Base-by-base conservation (phyloP, 495 filamentous ascomycete species). In the Darksidea phi region DNA sequence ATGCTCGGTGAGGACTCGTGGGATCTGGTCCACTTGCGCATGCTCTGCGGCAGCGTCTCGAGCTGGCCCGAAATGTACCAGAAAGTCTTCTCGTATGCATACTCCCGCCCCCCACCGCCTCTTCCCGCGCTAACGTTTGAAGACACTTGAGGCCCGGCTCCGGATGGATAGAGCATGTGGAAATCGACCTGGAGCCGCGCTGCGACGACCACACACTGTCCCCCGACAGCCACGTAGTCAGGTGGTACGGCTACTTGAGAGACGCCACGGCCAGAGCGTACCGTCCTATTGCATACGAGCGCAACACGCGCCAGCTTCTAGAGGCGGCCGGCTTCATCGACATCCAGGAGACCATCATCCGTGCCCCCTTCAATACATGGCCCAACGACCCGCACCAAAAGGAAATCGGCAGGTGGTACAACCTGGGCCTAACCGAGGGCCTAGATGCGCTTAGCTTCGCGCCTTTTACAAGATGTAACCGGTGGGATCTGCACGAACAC, bases 161-260 rank as follows among this genome's bases (percentile, higher is more conserved):
- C 56, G 91, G 89, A 11, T 85, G 82, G 73, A 77, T 96, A 47
- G 93, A 97, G 73, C 91, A 96, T 54, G 84, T 96, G n/a, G 93
- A 97, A 70, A 88, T 97, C 32, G 91, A 97, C 71, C 84, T 88
- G 48, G 75, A 81, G 23, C 90, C 89, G n/a, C 87, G 84, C 24
- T 88, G 84, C 59, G 88, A 93, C 56, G 87, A 91, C 66, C 80
- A 82, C n/a, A 82, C 69, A 71, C 57, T 84, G 68, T 73, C 82
- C 41, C 59, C 68, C 55, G 75, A 78, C 47, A 82, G 74, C 54
- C 73, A 71, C 32, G 75, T 84, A 53, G 73, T 65, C 61, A 74
- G 81, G 61, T 96, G 91, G 92, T 87, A 88, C 59, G 73, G 81
- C 36, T 82, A 82, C 60, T 66, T 96, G 23, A 75, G 84, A 47